phyloP scores from a whole-genome alignment of 306 rosid genomes.

The Comarum palustre region DNA sequence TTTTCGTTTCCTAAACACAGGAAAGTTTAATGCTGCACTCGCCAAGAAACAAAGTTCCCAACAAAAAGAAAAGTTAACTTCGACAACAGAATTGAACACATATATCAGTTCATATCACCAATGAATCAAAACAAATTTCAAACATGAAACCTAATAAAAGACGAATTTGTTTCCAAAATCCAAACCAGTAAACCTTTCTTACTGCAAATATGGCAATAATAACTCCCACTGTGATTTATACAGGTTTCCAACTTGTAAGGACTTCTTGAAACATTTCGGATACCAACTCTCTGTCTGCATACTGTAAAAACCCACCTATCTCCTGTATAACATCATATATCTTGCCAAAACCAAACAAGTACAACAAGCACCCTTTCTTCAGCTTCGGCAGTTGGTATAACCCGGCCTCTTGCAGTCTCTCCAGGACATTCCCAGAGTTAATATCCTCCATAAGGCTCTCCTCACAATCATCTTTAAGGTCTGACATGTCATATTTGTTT shows the following conservation, averaged over 20 bases:
- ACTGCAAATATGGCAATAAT: constrained; percentile 4
- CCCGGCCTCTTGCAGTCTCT: constrained; percentile 77
- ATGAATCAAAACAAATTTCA: neutral
- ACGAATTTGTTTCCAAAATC: neutral
- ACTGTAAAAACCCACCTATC: constrained; percentile 47
- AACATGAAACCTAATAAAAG: neutral
- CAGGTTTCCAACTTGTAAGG: constrained; percentile 63
- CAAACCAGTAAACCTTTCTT: constrained; percentile 2
- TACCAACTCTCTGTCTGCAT: constrained; percentile 76
- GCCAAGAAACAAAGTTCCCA: neutral
- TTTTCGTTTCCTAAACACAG: neutral
- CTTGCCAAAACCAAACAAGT: constrained; percentile 78
- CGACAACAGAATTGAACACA: neutral
- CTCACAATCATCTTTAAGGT: constrained; percentile 73
- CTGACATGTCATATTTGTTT: constrained; percentile 58
- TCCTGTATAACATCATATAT: constrained; percentile 69
- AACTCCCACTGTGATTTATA: constrained; percentile 25
- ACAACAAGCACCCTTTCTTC: constrained; percentile 77
- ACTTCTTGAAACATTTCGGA: constrained; percentile 81
- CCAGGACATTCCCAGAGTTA: constrained; percentile 64
- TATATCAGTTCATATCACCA: neutral
- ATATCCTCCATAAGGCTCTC: constrained; percentile 87
- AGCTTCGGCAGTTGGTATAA: constrained; percentile 64
- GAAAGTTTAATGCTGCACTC: neutral
- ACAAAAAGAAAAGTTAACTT: neutral